These are phyloP conservation scores for Talaromyces marneffei DNA, from an alignment of 2,329 filamentous ascomycete genomes.

Conservation along the genomic window DNA sequence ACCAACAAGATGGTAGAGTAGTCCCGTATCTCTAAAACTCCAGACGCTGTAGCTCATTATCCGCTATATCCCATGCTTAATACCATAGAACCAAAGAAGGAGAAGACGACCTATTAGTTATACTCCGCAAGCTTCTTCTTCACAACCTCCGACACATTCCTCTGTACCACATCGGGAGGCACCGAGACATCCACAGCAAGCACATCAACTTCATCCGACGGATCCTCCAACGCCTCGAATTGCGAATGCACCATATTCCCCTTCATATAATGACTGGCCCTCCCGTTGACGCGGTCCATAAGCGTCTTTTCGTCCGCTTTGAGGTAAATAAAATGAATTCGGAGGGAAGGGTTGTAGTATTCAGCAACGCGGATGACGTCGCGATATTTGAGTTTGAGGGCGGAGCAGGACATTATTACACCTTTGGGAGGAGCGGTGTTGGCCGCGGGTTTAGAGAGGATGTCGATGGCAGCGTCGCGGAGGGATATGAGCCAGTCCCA, in stretches of 20 bases:
- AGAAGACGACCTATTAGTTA: conserved; percentile 13
- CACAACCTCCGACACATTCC: conserved; percentile 55
- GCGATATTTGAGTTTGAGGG: conserved; percentile 93
- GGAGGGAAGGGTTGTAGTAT: conserved; percentile 66
- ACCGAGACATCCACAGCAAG: conserved; percentile 59
- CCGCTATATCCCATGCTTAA: background rate
- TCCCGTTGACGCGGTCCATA: conserved; percentile 64
- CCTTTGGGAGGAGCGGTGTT: conserved; percentile 50
- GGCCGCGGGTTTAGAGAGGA: conserved; percentile 37
- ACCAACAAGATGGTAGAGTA: background rate
- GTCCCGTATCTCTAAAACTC: background rate
- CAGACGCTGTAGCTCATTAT: background rate
- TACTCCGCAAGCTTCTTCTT: conserved; percentile 48
- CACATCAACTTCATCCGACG: conserved; percentile 67
- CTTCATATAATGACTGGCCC: conserved; percentile 91
- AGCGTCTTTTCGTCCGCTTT: conserved; percentile 70
- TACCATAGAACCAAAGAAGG: background rate
- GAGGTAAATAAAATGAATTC: conserved; percentile 90
- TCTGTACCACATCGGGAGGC: conserved; percentile 53
- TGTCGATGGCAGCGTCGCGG: conserved; percentile 57
- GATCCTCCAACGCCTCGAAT: conserved; percentile 79
- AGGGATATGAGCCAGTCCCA: conserved; percentile 93
- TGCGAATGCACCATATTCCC: conserved; percentile 92
- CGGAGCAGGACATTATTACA: conserved; percentile 94
- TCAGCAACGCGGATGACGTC: conserved; percentile 80